Evolutionary conservation across 768 basidiomycete genomes (phyloP), one percentile per base, ranked within the genome.

Genomic region (Psilocybe cubensis): DNA sequence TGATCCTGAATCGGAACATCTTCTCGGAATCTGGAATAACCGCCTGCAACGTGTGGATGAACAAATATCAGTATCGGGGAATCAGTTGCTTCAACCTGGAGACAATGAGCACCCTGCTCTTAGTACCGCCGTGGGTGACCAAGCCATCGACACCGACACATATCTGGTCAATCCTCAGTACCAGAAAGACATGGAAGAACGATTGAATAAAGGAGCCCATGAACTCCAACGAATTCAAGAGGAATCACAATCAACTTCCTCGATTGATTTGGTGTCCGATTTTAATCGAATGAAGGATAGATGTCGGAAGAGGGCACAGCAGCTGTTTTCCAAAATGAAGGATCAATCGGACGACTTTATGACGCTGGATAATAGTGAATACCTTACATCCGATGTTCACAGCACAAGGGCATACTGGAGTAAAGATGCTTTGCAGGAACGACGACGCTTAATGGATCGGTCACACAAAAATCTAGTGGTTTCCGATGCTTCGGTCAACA

Each of bases 391-490:
- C 9, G 42, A 57, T 24, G 12, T 49, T 20, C 49, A 51, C 20
- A 43, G 46, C n/a, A 38, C 42, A 24, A 29, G 35, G 18, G 21
- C 9, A 10, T 57, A 57, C 50, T 57, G 56, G 56, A 42, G 41
- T 23, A 45, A 44, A 12, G 21, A 20, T 29, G 42, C 48, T 5
- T 27, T 57, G 5, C 42, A 45, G 31, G 56, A 57, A 27, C 27
- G 56, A 3, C 40, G 40, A 21, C 56, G 56, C 25, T 21, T 57
- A 25, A 23, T 45, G 29, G 49, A 52, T 20, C 29, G 50, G 18
- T 44, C 27, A 18, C 43, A 57, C 17, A 25, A 25, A 17, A 45
- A 33, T 31, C 50, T 57, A 5, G 29, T 33, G 33, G 18, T 46
- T 29, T 31, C 46, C 21, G 45, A 48, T 27, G 25, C 2, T 2